Evolutionary conservation across 2,329 filamentous ascomycete genomes (phyloP).

Genomic region (Pseudopithomyces chartarum): DNA sequence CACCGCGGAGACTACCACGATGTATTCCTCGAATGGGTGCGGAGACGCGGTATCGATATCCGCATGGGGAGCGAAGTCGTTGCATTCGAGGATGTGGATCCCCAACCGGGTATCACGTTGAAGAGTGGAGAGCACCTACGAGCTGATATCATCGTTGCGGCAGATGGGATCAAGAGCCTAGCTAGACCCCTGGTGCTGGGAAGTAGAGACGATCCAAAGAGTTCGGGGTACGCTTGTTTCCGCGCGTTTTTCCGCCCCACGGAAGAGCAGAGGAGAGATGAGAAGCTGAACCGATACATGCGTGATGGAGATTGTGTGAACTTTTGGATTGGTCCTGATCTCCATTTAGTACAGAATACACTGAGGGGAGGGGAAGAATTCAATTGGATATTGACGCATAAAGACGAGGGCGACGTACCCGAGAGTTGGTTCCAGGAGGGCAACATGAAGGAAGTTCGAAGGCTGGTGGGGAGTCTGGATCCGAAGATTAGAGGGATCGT

Average conservation of each 20-base stretch:
- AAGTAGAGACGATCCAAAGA: conserved; percentile 54
- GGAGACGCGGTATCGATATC: conserved; percentile 16
- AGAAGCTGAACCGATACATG: conserved; percentile 21
- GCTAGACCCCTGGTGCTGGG: conserved; percentile 56
- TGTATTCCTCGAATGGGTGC: conserved; percentile 25
- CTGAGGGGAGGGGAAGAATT: conserved; percentile 32
- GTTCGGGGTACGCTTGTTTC: conserved; percentile 57
- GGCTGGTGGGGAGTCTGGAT: conserved; percentile 44
- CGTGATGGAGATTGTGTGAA: conserved; percentile 23
- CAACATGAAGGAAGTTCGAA: conserved; percentile 24
- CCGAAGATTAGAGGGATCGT: conserved; percentile 54
- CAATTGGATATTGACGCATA: conserved; percentile 32
- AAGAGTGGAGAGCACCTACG: conserved; percentile 27
- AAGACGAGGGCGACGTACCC: conserved; percentile 29
- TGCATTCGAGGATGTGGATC: conserved; percentile 18
- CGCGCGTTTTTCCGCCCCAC: conserved; percentile 45
- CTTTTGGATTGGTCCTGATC: conserved; percentile 32
- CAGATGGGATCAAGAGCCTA: conserved; percentile 56
- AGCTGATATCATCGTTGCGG: conserved; percentile 56
- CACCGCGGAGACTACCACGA: conserved; percentile 28
- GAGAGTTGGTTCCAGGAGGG: conserved; percentile 28
- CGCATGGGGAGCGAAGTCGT: conserved; percentile 27
- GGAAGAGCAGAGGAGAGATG: conserved; percentile 20
- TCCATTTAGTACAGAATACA: conserved; percentile 33
- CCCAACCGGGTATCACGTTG: conserved; percentile 18